These are phyloP conservation scores for Stagonosporopsis tanaceti DNA, from an alignment of 2,329 filamentous ascomycete genomes.

Conservation along the genomic window DNA sequence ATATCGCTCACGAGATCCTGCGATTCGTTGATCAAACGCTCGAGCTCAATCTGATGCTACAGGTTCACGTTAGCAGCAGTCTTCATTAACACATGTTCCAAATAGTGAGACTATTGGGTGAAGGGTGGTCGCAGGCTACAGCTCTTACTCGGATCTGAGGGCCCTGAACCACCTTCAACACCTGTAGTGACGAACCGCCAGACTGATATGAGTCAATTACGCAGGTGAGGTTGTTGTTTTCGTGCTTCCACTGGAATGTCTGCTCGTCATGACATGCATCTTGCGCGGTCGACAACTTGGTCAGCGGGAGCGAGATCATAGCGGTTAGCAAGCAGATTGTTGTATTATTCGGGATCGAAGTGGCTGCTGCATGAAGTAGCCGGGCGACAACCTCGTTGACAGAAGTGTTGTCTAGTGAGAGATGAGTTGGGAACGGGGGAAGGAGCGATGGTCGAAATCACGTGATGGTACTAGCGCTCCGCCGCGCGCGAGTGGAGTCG, in stretches of 20 bases:
- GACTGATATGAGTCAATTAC: slow-evolving; percentile 44
- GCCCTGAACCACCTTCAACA: slow-evolving; percentile 53
- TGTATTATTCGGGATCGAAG: slow-evolving; percentile 24
- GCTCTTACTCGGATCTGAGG: slow-evolving; percentile 53
- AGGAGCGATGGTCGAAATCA: slow-evolving; percentile 28
- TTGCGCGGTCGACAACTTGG: slow-evolving; percentile 45
- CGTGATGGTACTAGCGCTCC: slow-evolving; percentile 26
- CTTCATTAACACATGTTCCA: background rate
- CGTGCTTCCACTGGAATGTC: slow-evolving; percentile 49
- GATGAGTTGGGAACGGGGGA: slow-evolving; percentile 18
- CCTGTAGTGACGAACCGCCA: slow-evolving; percentile 32
- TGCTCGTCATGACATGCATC: slow-evolving; percentile 38
- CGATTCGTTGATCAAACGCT: slow-evolving; percentile 32
- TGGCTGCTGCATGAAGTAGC: background rate
- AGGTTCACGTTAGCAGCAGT: slow-evolving; percentile 15
- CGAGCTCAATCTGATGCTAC: slow-evolving; percentile 36
- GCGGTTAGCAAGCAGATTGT: slow-evolving; percentile 15
- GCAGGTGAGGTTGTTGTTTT: slow-evolving; percentile 41
- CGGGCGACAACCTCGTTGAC: background rate
- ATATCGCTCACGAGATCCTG: slow-evolving; percentile 29
- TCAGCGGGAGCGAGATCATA: slow-evolving; percentile 44
- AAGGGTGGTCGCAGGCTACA: slow-evolving; percentile 1
- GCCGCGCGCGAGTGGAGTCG: slow-evolving; percentile 32
- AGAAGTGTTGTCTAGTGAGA: slow-evolving; percentile 1
- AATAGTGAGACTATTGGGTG: background rate